Evolutionary conservation across 176 grass and related monocot species (phyloP).

Genomic region (Thalia dealbata): DNA sequence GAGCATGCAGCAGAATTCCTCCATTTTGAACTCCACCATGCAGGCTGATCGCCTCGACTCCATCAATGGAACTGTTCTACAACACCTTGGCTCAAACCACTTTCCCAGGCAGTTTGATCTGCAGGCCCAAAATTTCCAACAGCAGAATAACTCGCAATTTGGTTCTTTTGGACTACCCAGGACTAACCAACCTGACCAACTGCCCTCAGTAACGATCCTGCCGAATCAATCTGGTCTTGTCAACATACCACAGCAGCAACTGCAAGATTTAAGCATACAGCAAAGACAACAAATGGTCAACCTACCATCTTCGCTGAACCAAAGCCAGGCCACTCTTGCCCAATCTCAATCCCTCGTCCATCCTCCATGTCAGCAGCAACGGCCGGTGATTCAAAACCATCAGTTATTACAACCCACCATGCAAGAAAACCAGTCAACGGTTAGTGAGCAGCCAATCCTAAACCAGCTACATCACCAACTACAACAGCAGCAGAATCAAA

Average conservation of each 20-base stretch:
- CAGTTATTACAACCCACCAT: constrained; percentile 6
- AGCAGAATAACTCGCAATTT: constrained; percentile 54
- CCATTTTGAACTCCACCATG: constrained; percentile 32
- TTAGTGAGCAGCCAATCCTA: not conserved
- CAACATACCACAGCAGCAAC: constrained; percentile 29
- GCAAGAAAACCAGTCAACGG: not conserved
- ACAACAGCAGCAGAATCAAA: not conserved
- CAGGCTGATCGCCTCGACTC: constrained; percentile 61
- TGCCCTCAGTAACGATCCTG: constrained; percentile 30
- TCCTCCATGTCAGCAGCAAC: constrained; percentile 37
- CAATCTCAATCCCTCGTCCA: constrained; percentile 32
- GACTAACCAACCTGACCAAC: constrained; percentile 42
- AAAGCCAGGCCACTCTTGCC: constrained; percentile 21
- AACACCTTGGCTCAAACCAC: constrained; percentile 48
- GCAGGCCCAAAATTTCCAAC: constrained; percentile 68
- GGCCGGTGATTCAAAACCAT: constrained; percentile 6
- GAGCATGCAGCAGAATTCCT: constrained; percentile 79
- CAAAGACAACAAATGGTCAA: constrained; percentile 30
- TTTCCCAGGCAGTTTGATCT: constrained; percentile 59
- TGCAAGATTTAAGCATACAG: constrained; percentile 31
- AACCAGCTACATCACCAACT: not conserved
- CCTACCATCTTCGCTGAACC: constrained; percentile 30
- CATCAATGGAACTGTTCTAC: constrained; percentile 47
- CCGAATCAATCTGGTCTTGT: constrained; percentile 34
- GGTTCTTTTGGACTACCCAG: constrained; percentile 32